Evolutionary conservation across 208 protist genomes (phyloP).

Genomic region (Borovskyia barvae): DNA sequence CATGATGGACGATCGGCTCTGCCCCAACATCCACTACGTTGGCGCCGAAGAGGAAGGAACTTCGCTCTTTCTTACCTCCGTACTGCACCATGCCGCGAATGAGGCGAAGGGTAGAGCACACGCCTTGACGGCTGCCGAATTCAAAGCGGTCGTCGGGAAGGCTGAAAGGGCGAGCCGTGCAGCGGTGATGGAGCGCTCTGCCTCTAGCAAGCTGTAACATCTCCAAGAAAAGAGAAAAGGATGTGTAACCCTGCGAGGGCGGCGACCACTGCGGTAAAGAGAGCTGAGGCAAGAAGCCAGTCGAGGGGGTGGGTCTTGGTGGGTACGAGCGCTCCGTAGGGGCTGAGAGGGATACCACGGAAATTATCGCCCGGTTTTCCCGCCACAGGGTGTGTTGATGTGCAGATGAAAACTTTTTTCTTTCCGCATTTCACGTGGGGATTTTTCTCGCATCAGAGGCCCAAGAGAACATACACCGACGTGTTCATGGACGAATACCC

Average conservation of each 20-base stretch:
- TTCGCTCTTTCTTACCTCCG: conserved; percentile 41
- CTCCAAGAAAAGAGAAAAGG: not conserved
- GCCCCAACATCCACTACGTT: conserved; percentile 64
- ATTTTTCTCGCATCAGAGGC: not conserved
- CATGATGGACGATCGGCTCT: conserved; percentile 80
- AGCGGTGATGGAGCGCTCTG: conserved; percentile 5
- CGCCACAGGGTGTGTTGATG: not conserved
- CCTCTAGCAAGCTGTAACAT: conserved; percentile 20
- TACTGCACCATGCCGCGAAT: conserved; percentile 40
- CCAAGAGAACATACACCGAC: no score
- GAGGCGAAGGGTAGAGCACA: not conserved
- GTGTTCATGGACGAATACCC: no score
- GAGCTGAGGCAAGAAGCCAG: no score
- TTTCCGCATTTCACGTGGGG: not conserved
- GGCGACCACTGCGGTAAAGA: no score
- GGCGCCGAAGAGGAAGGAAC: conserved; percentile 78
- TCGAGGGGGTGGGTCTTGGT: not conserved
- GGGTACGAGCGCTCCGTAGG: not conserved
- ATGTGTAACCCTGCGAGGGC: no score
- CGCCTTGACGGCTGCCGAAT: conserved; percentile 12
- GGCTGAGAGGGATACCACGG: no score
- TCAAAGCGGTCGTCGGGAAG: conserved; percentile 22
- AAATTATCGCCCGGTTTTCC: not conserved
- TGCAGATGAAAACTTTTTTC: not conserved
- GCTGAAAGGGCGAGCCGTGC: conserved; percentile 22